These are phyloP conservation scores for Coelastrella sp. DNA, from an alignment of 139 green algal genomes.

Conservation along the genomic window DNA sequence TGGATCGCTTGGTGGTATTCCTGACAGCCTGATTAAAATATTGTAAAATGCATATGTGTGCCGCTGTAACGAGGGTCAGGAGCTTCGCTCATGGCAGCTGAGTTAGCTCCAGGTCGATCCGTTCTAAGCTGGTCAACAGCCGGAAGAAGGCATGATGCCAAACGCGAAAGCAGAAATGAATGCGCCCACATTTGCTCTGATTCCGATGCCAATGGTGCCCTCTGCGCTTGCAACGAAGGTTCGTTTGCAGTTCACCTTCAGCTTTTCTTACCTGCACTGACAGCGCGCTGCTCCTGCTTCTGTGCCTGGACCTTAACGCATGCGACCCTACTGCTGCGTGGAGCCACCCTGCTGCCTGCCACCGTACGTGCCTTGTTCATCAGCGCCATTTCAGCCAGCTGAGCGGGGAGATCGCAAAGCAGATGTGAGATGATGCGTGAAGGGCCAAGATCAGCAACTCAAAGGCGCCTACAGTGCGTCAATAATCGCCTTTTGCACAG, in stretches of 20 bases:
- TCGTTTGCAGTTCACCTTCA: not conserved
- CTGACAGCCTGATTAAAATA: no score
- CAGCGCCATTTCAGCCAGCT: not conserved
- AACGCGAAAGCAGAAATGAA: not conserved
- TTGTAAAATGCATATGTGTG: no score
- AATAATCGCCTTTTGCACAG: not conserved
- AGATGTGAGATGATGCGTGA: not conserved
- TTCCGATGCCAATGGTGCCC: not conserved
- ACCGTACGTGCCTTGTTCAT: not conserved
- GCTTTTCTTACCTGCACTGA: not conserved
- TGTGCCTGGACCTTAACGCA: constrained; percentile 22
- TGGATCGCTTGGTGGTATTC: no score
- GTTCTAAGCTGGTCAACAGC: not conserved
- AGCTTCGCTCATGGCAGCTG: not conserved
- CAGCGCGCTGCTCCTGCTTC: not conserved
- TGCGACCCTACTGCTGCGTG: not conserved
- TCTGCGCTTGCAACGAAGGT: not conserved
- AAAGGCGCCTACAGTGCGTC: not conserved
- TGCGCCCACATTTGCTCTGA: not conserved
- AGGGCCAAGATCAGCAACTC: not conserved
- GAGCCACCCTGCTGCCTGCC: not conserved
- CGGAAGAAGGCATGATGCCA: not conserved
- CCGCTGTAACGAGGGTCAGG: no score
- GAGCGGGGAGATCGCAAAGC: not conserved
- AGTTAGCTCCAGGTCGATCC: not conserved